These are phyloP conservation scores for Magnaporthales sp. DNA, from an alignment of 2,329 filamentous ascomycete genomes.

Conservation along the genomic window DNA sequence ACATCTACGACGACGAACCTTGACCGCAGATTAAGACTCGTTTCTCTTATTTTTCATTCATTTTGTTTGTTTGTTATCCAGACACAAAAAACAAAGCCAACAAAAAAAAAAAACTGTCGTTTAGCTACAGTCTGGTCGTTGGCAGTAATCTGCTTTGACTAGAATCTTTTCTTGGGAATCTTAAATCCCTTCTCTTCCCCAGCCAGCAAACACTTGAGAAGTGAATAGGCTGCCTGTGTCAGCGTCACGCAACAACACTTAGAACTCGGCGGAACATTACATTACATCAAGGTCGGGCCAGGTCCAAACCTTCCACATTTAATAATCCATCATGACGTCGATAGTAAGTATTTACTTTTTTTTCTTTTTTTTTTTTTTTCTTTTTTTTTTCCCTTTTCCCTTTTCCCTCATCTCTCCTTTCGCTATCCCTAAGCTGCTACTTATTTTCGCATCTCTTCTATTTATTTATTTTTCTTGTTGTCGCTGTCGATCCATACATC, in stretches of 20 bases:
- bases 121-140: background rate
- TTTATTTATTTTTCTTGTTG: background rate
- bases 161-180: background rate
- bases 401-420: background rate
- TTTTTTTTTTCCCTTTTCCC: slow-evolving; percentile 7
- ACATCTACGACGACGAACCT: background rate
- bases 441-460: background rate
- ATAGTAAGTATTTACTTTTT: slow-evolving; percentile 18
- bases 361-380: background rate
- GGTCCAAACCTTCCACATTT: background rate
- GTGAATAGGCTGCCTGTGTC: background rate
- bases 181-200: background rate
- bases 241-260: background rate
- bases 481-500: background rate
- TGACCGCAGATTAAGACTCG: background rate
- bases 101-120: background rate
- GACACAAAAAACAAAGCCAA: background rate
- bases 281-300: background rate
- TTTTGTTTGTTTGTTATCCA: background rate
- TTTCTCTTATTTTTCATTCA: background rate
- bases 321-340: slow-evolving; percentile 20
- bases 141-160: background rate
- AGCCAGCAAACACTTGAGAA: background rate
- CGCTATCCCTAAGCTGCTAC: background rate
- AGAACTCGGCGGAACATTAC: background rate